Evolutionary conservation across 371 early-diverging fungal genomes (phyloP).

Genomic region (Apophysomyces variabilis): DNA sequence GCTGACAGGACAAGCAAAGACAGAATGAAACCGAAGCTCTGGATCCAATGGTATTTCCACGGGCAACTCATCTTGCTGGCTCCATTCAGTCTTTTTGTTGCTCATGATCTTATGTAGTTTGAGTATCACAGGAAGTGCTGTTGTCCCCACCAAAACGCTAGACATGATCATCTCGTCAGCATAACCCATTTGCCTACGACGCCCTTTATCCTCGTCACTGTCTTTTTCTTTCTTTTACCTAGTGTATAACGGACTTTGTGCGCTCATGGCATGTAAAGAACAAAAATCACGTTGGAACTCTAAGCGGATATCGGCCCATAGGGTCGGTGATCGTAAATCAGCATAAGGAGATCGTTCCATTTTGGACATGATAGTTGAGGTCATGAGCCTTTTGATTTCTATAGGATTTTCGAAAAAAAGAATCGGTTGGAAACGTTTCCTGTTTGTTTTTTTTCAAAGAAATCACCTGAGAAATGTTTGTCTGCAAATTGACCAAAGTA

Average conservation of each 20-base stretch:
- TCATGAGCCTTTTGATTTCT: conserved; percentile 82
- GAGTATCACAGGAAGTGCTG: conserved; percentile 88
- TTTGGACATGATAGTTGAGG: conserved; percentile 21
- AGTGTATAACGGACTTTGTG: conserved; percentile 78
- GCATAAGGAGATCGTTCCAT: conserved; percentile 66
- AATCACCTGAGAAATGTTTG: conserved; percentile 67
- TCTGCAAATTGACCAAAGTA: conserved; percentile 72
- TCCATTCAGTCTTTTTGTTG: conserved; percentile 87
- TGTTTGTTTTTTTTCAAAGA: no score
- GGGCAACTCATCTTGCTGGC: conserved; percentile 87
- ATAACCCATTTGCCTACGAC: no score
- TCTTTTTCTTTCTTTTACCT: conserved; percentile 49
- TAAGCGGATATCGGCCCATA: conserved; percentile 71
- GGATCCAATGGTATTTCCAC: conserved; percentile 88
- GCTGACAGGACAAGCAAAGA: conserved; percentile 97
- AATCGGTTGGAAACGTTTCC: background rate
- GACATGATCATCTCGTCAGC: background rate
- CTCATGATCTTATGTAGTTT: conserved; percentile 90
- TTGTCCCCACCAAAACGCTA: conserved; percentile 84
- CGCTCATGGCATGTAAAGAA: conserved; percentile 75
- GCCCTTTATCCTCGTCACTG: background rate
- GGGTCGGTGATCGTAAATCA: conserved; percentile 58
- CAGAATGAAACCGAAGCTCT: conserved; percentile 88
- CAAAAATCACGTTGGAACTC: conserved; percentile 90
- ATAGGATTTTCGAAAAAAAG: conserved; percentile 1